Evolutionary conservation across 768 basidiomycete species (phyloP), one percentile per base, ranked within the genome.

Genomic region (Tricholoma furcatifolium): DNA sequence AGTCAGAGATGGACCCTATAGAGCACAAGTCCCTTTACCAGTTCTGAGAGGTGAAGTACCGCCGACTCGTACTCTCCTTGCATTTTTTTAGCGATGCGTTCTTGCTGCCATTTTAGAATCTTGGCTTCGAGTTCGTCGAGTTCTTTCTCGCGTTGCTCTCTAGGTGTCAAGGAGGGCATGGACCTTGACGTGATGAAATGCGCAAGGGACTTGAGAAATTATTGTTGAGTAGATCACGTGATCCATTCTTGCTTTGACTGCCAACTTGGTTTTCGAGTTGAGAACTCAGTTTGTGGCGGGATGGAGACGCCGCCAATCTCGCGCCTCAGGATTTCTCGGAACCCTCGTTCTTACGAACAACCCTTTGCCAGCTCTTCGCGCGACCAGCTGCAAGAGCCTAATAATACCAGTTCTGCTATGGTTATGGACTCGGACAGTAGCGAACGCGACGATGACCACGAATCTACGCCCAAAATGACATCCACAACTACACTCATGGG

Each of bases 21-120:
- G 12, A 51, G 17, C 31, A 34, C 24, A n/a, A 21, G 23, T 21
- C 40, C 23, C 10, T 31, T 45, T 47, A 69, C 71, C 40, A 72
- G 51, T 61, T 89, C 81, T 0, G 80, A 75, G 18, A 91, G 72
- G 53, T 84, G 79, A 36, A 79, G 57, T 9, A 83, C 78, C 6
- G 82, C 80, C 18, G 83, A 83, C 70, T 93, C 85, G 61, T 93
- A 93, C 63, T 93, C 88, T 11, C 87, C 90, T 45, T 75, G 72
- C 47, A 93, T 70, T 61, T 80, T 82, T 51, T 85, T 74, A 30
- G 80, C 78, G 4, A 86, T 74, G n/a, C 91, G 80, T 46, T 88
- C 80, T 65, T 89, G 78, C 57, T 92, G 84, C 88, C 88, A 88
- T 71, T 84, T 72, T 27, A 72, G 64, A 4, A 89, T 64, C 44